Conservation (phyloP, 73 alveolate genomes). For the Diophrys sp. region DNA sequence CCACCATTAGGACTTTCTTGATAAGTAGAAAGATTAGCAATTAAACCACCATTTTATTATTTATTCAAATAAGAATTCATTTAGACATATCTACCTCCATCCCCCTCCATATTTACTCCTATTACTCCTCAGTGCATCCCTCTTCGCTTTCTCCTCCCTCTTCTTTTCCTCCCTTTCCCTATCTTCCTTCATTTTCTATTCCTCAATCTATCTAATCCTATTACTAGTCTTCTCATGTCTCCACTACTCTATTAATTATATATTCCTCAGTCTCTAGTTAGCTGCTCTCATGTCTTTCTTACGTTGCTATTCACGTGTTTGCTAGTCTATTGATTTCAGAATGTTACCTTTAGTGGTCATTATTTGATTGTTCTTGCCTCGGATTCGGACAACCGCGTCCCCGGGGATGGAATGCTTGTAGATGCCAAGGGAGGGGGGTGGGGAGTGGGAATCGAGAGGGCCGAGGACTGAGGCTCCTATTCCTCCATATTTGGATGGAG, state of each 20-base stretch:
- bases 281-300: slow-evolving; percentile 18
- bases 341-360: slow-evolving; percentile 3
- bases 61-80: no score
- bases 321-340: neutral
- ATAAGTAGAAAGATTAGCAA: no score
- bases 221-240: slow-evolving; percentile 4
- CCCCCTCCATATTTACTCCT: no score
- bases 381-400: slow-evolving; percentile 5
- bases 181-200: slow-evolving; percentile 10
- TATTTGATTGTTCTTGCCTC: slow-evolving; percentile 18
- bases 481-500: neutral
- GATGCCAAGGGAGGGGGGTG: neutral
- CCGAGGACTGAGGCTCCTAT: neutral
- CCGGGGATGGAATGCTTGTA: neutral
- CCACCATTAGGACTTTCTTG: no score
- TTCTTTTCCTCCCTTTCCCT: neutral
- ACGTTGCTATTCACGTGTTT: slow-evolving; percentile 1
- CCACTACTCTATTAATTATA: slow-evolving; percentile 5
- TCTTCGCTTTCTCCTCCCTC: slow-evolving; percentile 8
- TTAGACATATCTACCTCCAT: no score
- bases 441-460: neutral
- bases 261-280: slow-evolving; percentile 7
- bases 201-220: slow-evolving; percentile 11
- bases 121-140: neutral
- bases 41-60: no score